Evolutionary conservation across 108 stramenopile genomes (phyloP).

Genomic region (Nitzschia putrida): DNA sequence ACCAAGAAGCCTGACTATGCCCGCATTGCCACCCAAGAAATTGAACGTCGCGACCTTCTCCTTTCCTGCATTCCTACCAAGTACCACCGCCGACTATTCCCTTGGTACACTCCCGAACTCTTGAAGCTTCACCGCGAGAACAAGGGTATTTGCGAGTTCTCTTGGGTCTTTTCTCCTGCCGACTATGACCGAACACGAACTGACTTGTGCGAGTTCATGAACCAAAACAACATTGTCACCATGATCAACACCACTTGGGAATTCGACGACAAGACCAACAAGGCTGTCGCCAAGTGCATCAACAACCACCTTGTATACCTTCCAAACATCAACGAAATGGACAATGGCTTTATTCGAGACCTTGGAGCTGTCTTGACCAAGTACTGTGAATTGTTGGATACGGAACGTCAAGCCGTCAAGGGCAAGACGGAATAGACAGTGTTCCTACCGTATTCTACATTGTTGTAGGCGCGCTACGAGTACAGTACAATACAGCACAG

Average conservation of each 20-base stretch:
- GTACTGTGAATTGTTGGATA: slow-evolving; percentile 20
- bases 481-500: too few relatives aligned
- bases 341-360: slow-evolving; percentile 7
- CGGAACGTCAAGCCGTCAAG: not conserved
- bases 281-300: slow-evolving; percentile 18
- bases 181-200: slow-evolving; percentile 13
- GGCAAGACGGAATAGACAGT: not conserved
- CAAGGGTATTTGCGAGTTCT: slow-evolving; percentile 21
- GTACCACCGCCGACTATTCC: slow-evolving; percentile 22
- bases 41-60: slow-evolving; percentile 12
- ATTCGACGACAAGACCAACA: slow-evolving; percentile 13
- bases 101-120: slow-evolving; percentile 15
- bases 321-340: slow-evolving; percentile 27
- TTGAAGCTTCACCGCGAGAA: slow-evolving; percentile 21
- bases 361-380: slow-evolving; percentile 11
- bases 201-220: slow-evolving; percentile 23
- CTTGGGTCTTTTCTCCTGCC: slow-evolving; percentile 13
- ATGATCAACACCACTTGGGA: slow-evolving; percentile 34
- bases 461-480: too few relatives aligned
- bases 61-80: slow-evolving; percentile 12
- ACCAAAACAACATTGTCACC: slow-evolving; percentile 14
- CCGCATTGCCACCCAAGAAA: slow-evolving; percentile 12
- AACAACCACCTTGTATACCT: slow-evolving; percentile 27
- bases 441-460: too few relatives aligned
- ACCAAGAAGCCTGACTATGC: slow-evolving; percentile 10